These are phyloP conservation scores for Exutisphaerella laricina DNA, from an alignment of 2,329 filamentous ascomycete genomes.

Conservation along the genomic window DNA sequence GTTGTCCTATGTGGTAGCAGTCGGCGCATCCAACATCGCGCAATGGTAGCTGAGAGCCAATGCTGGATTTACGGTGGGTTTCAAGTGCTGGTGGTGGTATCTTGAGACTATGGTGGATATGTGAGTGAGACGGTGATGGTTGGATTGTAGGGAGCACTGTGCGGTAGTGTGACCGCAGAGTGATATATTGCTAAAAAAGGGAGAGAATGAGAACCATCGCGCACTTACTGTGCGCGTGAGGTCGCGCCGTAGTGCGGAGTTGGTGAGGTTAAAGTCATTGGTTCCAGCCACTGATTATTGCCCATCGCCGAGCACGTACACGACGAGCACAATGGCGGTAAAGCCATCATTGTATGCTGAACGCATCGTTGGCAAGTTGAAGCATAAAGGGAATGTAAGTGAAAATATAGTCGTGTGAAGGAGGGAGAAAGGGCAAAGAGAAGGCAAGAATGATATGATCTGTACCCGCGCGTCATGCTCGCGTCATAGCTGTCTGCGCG, in stretches of 20 bases:
- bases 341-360: background rate
- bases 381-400: background rate
- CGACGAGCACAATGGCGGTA: background rate
- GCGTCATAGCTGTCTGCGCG: no score
- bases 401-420: background rate
- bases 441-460: background rate
- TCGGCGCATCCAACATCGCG: no score
- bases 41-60: no score
- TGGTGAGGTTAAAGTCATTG: constrained; percentile 1
- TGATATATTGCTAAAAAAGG: no score
- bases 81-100: no score
- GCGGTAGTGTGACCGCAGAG: background rate
- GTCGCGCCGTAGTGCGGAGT: background rate
- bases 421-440: background rate
- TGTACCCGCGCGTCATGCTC: background rate
- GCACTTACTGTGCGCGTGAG: background rate
- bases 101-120: no score
- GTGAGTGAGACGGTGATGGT: no score
- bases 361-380: background rate
- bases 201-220: background rate
- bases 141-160: background rate
- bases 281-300: background rate
- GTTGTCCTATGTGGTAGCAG: no score
- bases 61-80: no score
- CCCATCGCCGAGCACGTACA: background rate